Conservation (phyloP, 2,329 filamentous ascomycete genomes). For the Drechslerella coelobrocha region DNA sequence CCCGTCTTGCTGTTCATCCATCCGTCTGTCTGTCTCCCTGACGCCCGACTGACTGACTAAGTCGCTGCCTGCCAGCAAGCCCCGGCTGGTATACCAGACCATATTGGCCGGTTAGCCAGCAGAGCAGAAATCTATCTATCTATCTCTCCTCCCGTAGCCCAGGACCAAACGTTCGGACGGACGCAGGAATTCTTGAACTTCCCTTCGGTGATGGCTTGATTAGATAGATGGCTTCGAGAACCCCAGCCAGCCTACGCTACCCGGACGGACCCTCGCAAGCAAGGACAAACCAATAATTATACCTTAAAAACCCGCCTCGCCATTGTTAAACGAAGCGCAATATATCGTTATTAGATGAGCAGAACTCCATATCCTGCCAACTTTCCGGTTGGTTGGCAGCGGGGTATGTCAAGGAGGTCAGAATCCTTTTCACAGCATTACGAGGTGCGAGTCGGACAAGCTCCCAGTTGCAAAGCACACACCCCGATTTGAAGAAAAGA, state of each 20-base stretch:
- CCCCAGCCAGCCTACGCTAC: neutral
- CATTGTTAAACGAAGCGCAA: too few species aligned
- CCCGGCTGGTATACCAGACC: too few species aligned
- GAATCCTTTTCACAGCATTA: conserved; percentile 52
- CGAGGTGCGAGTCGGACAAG: conserved; percentile 49
- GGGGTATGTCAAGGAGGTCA: conserved; percentile 51
- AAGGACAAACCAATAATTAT: conserved; percentile 10
- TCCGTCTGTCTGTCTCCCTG: too few species aligned
- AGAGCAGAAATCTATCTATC: neutral
- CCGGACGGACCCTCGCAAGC: conserved; percentile 1
- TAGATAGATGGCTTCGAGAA: neutral
- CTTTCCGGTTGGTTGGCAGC: conserved; percentile 50
- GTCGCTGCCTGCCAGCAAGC: neutral
- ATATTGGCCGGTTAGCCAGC: neutral
- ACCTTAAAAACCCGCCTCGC: too few species aligned
- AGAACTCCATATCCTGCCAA: conserved; percentile 50
- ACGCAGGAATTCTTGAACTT: neutral
- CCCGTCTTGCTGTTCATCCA: too few species aligned
- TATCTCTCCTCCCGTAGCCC: neutral
- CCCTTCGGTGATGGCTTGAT: neutral
- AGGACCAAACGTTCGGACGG: neutral
- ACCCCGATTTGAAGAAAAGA: neutral
- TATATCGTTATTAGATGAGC: too few species aligned
- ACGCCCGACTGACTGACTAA: too few species aligned
- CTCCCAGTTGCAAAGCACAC: conserved; percentile 39